phyloP scores from a whole-genome alignment of 495 filamentous ascomycete species.

The Diplogelasinospora grovesii region DNA sequence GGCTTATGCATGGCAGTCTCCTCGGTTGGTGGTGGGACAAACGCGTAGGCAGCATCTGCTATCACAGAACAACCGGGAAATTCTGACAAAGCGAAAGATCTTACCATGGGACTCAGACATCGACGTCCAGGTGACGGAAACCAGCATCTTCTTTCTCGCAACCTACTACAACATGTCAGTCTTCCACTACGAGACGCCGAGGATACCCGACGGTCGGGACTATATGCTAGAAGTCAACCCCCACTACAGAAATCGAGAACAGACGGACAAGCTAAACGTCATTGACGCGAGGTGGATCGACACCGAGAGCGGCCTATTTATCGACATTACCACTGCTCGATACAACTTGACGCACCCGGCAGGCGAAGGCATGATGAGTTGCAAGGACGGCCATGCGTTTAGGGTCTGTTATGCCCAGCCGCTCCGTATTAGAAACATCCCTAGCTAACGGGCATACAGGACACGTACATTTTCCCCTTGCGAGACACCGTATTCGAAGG shows the following conservation, averaged over 20 bases:
- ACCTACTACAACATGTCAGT: constrained; percentile 58
- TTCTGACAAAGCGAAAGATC: constrained; percentile 35
- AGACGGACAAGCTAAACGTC: constrained; percentile 56
- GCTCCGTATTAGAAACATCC: neutral
- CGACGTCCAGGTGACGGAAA: constrained; percentile 61
- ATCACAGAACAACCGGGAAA: constrained; percentile 1
- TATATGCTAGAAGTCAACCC: constrained; percentile 71
- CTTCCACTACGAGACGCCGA: constrained; percentile 47
- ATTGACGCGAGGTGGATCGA: constrained; percentile 77
- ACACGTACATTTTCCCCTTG: constrained; percentile 33
- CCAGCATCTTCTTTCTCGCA: constrained; percentile 58
- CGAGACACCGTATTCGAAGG: constrained; percentile 55
- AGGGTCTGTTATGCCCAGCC: constrained; percentile 17
- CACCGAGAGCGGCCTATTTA: constrained; percentile 60
- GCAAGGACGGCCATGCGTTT: constrained; percentile 37
- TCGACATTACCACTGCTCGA: constrained; percentile 56
- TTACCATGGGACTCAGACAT: constrained; percentile 73
- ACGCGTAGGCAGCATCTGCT: constrained; percentile 9
- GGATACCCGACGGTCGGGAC: constrained; percentile 35
- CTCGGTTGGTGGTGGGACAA: constrained; percentile 30
- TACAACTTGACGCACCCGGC: constrained; percentile 23
- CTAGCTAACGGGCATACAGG: constrained; percentile 15
- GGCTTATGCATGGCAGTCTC: constrained; percentile 23
- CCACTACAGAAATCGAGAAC: constrained; percentile 51
- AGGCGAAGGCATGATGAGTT: constrained; percentile 31